Percentiles rank a stretch among this genome's conserved stretches.
phyloP scores from a whole-genome alignment of 1,139 yeast species.

The Candida labiduridarum region DNA sequence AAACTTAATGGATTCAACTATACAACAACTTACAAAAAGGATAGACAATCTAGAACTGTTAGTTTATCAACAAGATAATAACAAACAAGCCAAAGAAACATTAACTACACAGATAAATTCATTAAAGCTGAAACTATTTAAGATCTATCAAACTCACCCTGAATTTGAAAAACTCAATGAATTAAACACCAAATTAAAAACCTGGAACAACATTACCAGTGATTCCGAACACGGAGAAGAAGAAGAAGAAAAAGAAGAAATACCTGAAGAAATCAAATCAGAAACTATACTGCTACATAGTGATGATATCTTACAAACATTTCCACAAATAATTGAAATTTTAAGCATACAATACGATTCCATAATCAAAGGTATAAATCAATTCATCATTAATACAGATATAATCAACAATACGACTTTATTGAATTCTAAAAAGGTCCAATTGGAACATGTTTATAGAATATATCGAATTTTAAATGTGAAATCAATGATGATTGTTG shows the following conservation, averaged over 20 bases:
- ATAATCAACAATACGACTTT: neutral
- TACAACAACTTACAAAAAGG: neutral
- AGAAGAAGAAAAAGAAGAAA: conserved; percentile 2
- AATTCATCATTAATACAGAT: conserved; percentile 3
- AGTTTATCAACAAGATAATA: neutral
- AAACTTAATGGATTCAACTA: neutral
- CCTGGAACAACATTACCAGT: conserved; percentile 17
- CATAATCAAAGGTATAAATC: conserved; percentile 23
- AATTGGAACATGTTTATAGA: conserved; percentile 20
- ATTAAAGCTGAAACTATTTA: conserved; percentile 14
- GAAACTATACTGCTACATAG: conserved; percentile 24
- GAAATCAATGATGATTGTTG: conserved; percentile 33
- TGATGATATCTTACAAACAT: conserved; percentile 18
- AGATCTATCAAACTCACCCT: conserved; percentile 21
- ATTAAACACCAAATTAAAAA: conserved; percentile 22
- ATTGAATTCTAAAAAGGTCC: conserved; percentile 11
- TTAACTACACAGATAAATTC: conserved; percentile 8
- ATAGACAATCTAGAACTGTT: conserved; percentile 1
- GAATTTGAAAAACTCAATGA: conserved; percentile 25
- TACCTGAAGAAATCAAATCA: conserved; percentile 19
- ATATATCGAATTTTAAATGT: conserved; percentile 26
- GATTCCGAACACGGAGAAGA: neutral
- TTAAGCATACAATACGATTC: conserved; percentile 24
- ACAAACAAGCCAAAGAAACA: neutral
- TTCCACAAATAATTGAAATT: conserved; percentile 23